Base-by-base conservation (phyloP, 73 alveolate genomes). In the Symbiodinium natans region DNA sequence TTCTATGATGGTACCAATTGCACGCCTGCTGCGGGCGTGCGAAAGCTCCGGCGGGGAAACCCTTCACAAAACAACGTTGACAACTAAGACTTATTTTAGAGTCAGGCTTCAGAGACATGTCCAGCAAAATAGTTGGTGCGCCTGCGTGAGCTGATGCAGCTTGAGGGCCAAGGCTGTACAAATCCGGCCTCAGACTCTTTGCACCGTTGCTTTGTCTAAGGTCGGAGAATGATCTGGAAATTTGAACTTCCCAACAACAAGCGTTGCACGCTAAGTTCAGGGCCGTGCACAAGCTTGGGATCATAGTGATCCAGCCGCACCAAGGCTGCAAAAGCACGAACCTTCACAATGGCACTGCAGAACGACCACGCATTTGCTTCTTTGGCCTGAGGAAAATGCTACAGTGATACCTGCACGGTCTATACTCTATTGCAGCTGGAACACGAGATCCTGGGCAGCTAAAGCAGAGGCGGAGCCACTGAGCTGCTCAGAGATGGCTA, bases 291-390 rank as follows among this genome's bases (percentile, higher is more conserved):
- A 11, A 90, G 77, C 4, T 89, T 88, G 9, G 97, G 80, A 19
- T 90, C 41, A 80, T 90, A 90, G 88, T 90, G 80, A 59, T 90
- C 97, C 89, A 90, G 88, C 97, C 97, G 97, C 89, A 90, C 97
- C 88, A 90, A 71, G 19, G 97, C 97, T 1, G 89, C 3, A 33
- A 90, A 90, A n/a, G 87, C 97, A 27, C 97, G 97, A 3, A 90
- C 97, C 97, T 90, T 39, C 7, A 43, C 68, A 25, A 63, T 7
- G 31, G 40, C 68, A 52, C 29, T 21, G n/a, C n/a, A n/a, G 59
- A 46, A 9, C 59, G 6, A 46, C 59, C 59, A 46, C 59, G 59
- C 21, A 46, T 13, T 9, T 46, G 13, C 59, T 46, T 13, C 59
- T 13, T 9, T 46, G 59, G 6, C 59, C 59, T 46, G 59, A 9